Evolutionary conservation across 371 early-diverging fungal species (phyloP).

Genomic region (Mycotypha africana): DNA sequence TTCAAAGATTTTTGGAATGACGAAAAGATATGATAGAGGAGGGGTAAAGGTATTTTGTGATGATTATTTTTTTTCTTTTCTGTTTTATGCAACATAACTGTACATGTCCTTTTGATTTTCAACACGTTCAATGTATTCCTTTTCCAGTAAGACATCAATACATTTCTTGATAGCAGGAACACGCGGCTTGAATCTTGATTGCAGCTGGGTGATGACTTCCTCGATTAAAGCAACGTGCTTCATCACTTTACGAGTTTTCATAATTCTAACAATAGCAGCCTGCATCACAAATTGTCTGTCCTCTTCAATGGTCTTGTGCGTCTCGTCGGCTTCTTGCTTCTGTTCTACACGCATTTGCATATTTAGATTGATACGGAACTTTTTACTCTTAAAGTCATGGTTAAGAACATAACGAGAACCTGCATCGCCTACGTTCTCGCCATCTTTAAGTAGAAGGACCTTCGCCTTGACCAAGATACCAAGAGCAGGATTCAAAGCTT

Average conservation of each 20-base stretch:
- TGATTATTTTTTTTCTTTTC: conserved; percentile 8
- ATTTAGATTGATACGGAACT: conserved; percentile 81
- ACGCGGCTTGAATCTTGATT: conserved; percentile 88
- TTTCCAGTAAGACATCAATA: conserved; percentile 89
- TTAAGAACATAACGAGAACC: conserved; percentile 68
- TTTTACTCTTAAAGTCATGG: conserved; percentile 85
- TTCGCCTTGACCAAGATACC: conserved; percentile 80
- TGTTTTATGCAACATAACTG: conserved; percentile 87
- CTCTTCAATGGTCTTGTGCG: conserved; percentile 82
- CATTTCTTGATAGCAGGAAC: conserved; percentile 93
- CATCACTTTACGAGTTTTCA: conserved; percentile 95
- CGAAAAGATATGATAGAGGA: not conserved
- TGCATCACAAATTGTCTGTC: conserved; percentile 90
- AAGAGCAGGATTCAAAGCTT: conserved; percentile 65
- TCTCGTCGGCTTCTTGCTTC: conserved; percentile 83
- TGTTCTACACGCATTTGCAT: conserved; percentile 77
- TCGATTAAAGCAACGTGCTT: conserved; percentile 82
- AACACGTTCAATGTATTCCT: conserved; percentile 90
- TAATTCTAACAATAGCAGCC: conserved; percentile 93
- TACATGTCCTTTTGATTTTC: conserved; percentile 83
- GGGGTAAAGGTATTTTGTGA: no score
- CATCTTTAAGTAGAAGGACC: conserved; percentile 52
- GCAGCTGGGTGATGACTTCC: conserved; percentile 86
- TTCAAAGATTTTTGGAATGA: no score
- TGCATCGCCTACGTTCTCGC: conserved; percentile 48